Evolutionary conservation across 106 monocot genomes (phyloP).

Genomic region (Amphibolis antarctica): DNA sequence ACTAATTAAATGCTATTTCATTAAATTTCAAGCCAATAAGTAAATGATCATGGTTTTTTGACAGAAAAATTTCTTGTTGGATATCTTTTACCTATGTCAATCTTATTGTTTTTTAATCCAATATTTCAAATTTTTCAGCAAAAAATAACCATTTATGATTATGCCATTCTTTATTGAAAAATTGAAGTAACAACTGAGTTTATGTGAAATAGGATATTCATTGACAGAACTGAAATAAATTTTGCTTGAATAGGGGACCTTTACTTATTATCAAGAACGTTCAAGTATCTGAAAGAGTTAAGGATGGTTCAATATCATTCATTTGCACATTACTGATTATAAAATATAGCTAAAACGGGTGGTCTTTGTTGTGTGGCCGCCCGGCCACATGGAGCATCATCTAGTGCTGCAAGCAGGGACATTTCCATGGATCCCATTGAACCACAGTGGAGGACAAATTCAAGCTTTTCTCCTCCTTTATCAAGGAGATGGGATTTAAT

Average conservation of each 20-base stretch:
- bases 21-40: too few species aligned
- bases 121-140: too few species aligned
- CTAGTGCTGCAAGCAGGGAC: slow-evolving; percentile 36
- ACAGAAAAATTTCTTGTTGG: too few species aligned
- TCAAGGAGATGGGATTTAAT: slow-evolving; percentile 66
- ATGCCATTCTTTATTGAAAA: neutral
- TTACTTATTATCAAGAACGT: neutral
- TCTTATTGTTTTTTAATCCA: too few species aligned
- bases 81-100: too few species aligned
- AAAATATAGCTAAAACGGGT: slow-evolving; percentile 76
- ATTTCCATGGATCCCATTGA: slow-evolving; percentile 63
- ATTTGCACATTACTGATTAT: slow-evolving; percentile 6
- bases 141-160: too few species aligned
- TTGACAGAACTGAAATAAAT: slow-evolving; percentile 3
- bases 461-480: slow-evolving; percentile 71
- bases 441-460: slow-evolving; percentile 60
- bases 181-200: neutral
- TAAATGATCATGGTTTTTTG: too few species aligned
- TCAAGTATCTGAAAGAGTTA: neutral
- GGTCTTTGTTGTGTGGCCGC: slow-evolving; percentile 93
- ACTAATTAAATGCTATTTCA: too few species aligned
- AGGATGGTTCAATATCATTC: neutral
- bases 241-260: neutral
- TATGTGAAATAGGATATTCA: neutral
- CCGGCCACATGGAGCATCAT: slow-evolving; percentile 90